Evolutionary conservation across 805 yeast species (phyloP).

Genomic region (Yamadazyma insecticola): DNA sequence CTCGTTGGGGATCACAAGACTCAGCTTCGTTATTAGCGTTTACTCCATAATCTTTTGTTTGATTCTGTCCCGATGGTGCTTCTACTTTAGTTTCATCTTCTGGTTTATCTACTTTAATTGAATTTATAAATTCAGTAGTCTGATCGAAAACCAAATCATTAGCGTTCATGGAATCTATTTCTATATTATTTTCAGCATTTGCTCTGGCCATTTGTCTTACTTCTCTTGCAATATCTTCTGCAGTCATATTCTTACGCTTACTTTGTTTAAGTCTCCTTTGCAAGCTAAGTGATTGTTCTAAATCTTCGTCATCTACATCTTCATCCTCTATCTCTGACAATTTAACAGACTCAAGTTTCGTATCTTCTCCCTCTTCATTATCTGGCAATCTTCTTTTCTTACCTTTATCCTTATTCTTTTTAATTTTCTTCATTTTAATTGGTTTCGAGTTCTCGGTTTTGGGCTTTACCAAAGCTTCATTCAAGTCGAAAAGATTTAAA

Average conservation of each 20-base stretch:
- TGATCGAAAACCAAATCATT: slow-evolving; percentile 33
- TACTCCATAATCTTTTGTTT: too few species aligned
- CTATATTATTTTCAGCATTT: slow-evolving; percentile 14
- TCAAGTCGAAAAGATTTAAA: slow-evolving; percentile 7
- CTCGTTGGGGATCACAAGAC: not conserved
- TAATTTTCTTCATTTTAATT: slow-evolving; percentile 38
- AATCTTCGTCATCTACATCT: slow-evolving; percentile 22
- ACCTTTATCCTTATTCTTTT: slow-evolving; percentile 34
- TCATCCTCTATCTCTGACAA: slow-evolving; percentile 18
- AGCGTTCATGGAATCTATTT: slow-evolving; percentile 7
- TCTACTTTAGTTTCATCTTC: not conserved
- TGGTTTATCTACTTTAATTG: slow-evolving; percentile 7
- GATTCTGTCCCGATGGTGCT: too few species aligned
- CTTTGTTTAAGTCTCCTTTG: slow-evolving; percentile 22
- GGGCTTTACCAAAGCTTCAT: slow-evolving; percentile 2
- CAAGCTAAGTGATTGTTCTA: slow-evolving; percentile 16
- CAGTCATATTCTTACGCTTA: slow-evolving; percentile 21
- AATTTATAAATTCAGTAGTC: slow-evolving; percentile 36
- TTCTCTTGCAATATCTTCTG: slow-evolving; percentile 35
- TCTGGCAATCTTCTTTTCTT: slow-evolving; percentile 15
- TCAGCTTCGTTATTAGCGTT: too few species aligned
- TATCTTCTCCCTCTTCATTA: slow-evolving; percentile 15
- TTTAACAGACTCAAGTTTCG: slow-evolving; percentile 24
- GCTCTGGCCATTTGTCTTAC: slow-evolving; percentile 20
- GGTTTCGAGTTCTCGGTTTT: slow-evolving; percentile 22